These are phyloP conservation scores for Logfia minima DNA, from an alignment of 129 eudicot species.

Conservation along the genomic window DNA sequence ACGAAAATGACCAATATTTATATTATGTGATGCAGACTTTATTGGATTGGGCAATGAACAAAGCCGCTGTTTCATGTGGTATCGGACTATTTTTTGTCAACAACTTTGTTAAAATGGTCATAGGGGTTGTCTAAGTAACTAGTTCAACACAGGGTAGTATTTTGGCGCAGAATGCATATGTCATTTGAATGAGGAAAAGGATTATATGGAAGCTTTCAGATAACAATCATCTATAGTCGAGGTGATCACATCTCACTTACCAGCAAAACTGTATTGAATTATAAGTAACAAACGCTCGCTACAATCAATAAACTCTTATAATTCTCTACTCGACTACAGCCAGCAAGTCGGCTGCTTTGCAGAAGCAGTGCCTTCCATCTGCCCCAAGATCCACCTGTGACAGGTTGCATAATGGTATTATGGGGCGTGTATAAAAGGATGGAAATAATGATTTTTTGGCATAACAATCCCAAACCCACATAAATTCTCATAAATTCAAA, in stretches of 20 bases:
- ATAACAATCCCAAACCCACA: no score
- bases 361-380: slow-evolving; percentile 68
- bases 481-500: no score
- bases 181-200: not conserved
- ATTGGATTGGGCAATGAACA: no score
- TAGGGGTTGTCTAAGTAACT: not conserved
- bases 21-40: no score
- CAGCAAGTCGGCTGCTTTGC: slow-evolving; percentile 78
- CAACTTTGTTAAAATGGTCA: not conserved
- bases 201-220: not conserved
- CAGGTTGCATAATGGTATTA: not conserved
- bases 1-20: no score
- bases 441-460: no score
- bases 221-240: slow-evolving; percentile 8
- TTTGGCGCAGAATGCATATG: not conserved
- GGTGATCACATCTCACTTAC: not conserved
- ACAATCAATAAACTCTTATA: slow-evolving; percentile 2
- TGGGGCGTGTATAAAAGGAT: no score
- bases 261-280: slow-evolving; percentile 29
- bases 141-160: not conserved
- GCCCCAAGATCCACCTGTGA: slow-evolving; percentile 87
- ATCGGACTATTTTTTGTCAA: not conserved
- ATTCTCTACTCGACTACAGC: slow-evolving; percentile 74
- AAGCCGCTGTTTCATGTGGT: no score
- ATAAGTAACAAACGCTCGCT: slow-evolving; percentile 19